A percentile compares a stretch with the other conserved stretches of the same genome.
Evolutionary conservation across 2,329 filamentous ascomycete genomes (phyloP).

Genomic region (Cercospora beticola): DNA sequence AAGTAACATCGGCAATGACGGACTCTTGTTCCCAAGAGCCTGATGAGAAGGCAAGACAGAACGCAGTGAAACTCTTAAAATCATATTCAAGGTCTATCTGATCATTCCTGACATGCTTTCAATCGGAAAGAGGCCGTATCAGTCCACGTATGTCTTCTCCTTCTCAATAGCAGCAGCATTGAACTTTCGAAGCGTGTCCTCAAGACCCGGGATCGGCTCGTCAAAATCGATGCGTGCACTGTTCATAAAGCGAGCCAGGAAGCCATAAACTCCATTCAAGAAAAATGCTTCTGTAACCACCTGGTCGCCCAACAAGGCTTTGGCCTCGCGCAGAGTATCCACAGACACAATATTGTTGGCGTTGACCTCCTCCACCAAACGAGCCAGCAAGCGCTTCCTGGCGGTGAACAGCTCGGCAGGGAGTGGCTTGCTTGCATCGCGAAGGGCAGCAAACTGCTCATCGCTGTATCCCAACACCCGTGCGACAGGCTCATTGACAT

Average conservation of each 20-base stretch:
- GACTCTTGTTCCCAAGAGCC: background rate
- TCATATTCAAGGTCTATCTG: background rate
- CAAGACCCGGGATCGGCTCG: background rate
- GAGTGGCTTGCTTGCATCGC: background rate
- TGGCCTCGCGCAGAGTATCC: background rate
- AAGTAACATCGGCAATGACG: background rate
- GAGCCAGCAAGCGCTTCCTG: background rate
- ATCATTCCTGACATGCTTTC: background rate
- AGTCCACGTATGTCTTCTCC: conserved; percentile 1
- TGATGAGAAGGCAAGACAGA: background rate
- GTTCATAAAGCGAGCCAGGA: background rate
- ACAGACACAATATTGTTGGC: conserved; percentile 1
- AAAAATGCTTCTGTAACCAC: background rate
- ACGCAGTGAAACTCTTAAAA: background rate
- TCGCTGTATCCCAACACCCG: background rate
- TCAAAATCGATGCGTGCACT: background rate
- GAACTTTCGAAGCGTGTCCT: conserved; percentile 1
- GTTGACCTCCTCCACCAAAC: background rate
- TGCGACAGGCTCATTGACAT: background rate
- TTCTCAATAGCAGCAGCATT: conserved; percentile 4
- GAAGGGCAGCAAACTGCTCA: background rate
- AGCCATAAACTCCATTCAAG: background rate
- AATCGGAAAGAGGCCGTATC: background rate
- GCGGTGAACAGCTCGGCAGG: background rate
- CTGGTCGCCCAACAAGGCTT: background rate